Base-by-base conservation (phyloP, 2,329 filamentous ascomycete genomes). In the Hypoxylon sp. region DNA sequence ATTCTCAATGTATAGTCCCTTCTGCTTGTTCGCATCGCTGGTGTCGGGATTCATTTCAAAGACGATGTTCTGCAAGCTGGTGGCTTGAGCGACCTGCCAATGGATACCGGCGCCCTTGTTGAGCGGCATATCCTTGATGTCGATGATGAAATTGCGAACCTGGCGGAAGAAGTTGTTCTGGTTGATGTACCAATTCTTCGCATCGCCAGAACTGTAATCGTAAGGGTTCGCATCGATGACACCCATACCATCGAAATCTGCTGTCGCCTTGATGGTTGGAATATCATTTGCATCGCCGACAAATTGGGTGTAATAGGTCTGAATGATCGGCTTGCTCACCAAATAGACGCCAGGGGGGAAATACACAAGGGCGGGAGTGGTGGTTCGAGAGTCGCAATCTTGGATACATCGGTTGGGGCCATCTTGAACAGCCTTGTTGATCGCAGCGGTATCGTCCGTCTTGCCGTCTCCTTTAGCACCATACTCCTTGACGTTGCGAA, bases 271-370 rank as follows among this genome's bases (percentile, higher is more conserved):
- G 80, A 98, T 85, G 0, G 90, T 91, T 0, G 95, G 94, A 13
- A 91, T 81, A 70, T 87, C 84, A 75, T 88, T 77, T 54, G 91
- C 90, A 82, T 98, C 94, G 64, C 95, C 95, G 37, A 98, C 85
- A 69, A 98, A 89, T 79, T 98, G 94, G 8, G 95, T 97, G 84
- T 97, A 97, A 85, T 98, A 98, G 81, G 91, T 91, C 79, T 94
- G 91, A 57, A 94, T 82, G 72, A 98, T 89, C 22, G 95, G 93
- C 76, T 85, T 87, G 78, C 90, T 93, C 74, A 98, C 90, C 17
- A 92, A 77, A 77, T 98, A 98, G 63, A 90, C 97, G 72, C 95
- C 95, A 10, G 93, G 85, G 42, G 94, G 95, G 84, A 98, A 97
- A 84, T 97, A 98, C 59, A 98, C 89, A 13, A 98, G 83, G 27